A percentile compares a stretch with the other conserved stretches of the same genome.
Conservation (phyloP, 257 asterid genomes). For the Solanum sejunctum region DNA sequence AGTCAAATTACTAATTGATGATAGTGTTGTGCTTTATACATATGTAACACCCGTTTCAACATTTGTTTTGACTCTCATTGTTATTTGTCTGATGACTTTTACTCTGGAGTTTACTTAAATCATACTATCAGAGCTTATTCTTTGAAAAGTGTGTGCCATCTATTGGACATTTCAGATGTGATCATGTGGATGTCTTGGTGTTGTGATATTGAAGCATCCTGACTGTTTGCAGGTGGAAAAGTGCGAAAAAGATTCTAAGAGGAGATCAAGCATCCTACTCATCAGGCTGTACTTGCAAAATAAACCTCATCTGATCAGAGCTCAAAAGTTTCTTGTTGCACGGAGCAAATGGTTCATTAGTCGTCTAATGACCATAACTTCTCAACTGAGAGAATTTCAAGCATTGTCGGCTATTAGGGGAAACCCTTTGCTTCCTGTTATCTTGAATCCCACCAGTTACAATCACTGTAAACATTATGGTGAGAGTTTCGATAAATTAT, state of each 20-base stretch:
- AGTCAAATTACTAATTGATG: background rate
- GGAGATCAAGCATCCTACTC: slow-evolving; percentile 50
- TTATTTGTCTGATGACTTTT: background rate
- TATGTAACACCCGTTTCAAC: background rate
- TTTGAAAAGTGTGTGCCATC: background rate
- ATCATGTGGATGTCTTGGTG: background rate
- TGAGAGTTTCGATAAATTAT: slow-evolving; percentile 37
- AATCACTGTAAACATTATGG: slow-evolving; percentile 25
- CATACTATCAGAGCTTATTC: background rate
- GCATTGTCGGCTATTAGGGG: slow-evolving; percentile 83
- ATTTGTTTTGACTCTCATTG: background rate
- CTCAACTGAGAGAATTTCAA: slow-evolving; percentile 96
- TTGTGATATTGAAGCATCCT: slow-evolving; percentile 8
- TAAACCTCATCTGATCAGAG: slow-evolving; percentile 80
- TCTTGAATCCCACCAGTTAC: slow-evolving; percentile 63
- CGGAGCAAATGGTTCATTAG: slow-evolving; percentile 88
- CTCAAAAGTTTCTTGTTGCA: slow-evolving; percentile 62
- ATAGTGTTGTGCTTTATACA: background rate
- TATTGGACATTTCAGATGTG: background rate
- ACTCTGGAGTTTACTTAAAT: background rate
- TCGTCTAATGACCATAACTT: slow-evolving; percentile 89
- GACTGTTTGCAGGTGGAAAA: slow-evolving; percentile 65
- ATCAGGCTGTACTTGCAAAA: slow-evolving; percentile 65
- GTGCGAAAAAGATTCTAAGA: slow-evolving; percentile 73
- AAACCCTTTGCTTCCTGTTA: slow-evolving; percentile 79